Base-by-base conservation (phyloP, 129 eudicot species). In the Rutidosis leptorrhynchoides region DNA sequence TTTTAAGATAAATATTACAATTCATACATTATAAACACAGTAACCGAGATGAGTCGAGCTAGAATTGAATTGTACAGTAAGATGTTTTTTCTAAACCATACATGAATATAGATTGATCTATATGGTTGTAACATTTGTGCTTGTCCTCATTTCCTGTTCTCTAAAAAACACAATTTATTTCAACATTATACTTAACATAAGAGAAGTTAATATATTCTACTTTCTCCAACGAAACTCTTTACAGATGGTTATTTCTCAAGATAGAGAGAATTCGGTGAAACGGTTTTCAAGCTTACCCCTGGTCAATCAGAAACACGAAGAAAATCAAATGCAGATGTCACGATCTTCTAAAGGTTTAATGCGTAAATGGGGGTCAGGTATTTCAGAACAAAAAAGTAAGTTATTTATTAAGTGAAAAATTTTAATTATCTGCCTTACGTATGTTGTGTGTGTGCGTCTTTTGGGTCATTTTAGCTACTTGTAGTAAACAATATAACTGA, bases 221-320 rank as follows among this genome's bases (percentile, higher is more conserved):
- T 40, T 57, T 56, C 67, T 43, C 55, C 22, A 20, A 12, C 23
- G 32, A 14, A 64, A 32, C 33, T 70, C 33, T 30, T 53, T 79
- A 52, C 62, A 93, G 98, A 78, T 78, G 58, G 63, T 78, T 52
- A 67, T 83, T 71, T 88, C 95, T 75, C 96, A 88, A 82, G 98
- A 88, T 68, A 84, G 90, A 69, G 95, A 88, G 71, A 80, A 48
- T 67, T 83, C 95, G 7, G 70, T 71, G 62, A 88, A 72, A 72
- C 83, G 82, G 75, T 56, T 68, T 56, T 69, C 87, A 27, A 68
- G 79, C 78, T 70, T 83, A 68, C 83, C 87, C 35, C 95, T 89
- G 9, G 72, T 73, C 74, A 84, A 60, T 30, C 80, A 78, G 81
- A 26, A 91, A 75, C 82, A 87, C 54, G 95, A 93, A 66, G 98